phyloP scores from a whole-genome alignment of 2,329 filamentous ascomycete species.

The Aspergillus ustus region DNA sequence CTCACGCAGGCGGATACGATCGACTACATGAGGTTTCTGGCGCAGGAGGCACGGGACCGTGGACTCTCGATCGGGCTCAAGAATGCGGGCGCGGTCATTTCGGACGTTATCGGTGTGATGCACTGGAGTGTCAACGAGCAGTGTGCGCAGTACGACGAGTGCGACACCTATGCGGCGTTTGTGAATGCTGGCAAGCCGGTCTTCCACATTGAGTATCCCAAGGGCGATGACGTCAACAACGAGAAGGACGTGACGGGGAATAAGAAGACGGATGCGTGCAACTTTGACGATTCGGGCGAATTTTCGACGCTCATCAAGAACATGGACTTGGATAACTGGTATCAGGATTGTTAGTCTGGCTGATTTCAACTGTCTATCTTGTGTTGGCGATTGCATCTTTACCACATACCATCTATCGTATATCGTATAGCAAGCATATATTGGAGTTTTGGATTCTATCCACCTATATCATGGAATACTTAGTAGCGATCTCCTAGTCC shows the following conservation, averaged over 20 bases:
- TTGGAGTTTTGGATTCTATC: neutral
- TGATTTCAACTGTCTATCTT: neutral
- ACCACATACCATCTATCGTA: neutral
- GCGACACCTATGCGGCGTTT: conserved; percentile 62
- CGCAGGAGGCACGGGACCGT: conserved; percentile 56
- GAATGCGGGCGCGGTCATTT: conserved; percentile 67
- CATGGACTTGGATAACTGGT: conserved; percentile 67
- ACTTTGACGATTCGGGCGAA: conserved; percentile 49
- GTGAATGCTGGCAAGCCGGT: conserved; percentile 67
- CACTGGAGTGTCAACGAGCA: conserved; percentile 74
- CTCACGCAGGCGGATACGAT: conserved; percentile 63
- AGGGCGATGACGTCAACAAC: conserved; percentile 49
- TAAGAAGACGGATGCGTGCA: conserved; percentile 52
- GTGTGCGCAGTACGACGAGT: conserved; percentile 66
- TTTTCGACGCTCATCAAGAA: conserved; percentile 71
- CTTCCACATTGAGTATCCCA: conserved; percentile 74
- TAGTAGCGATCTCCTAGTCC: neutral
- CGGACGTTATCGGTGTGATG: conserved; percentile 54
- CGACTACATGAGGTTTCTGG: conserved; percentile 65
- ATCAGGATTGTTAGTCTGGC: conserved; percentile 55
- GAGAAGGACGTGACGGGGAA: conserved; percentile 36
- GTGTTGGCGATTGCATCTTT: neutral
- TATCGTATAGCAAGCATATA: neutral
- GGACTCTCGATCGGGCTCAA: conserved; percentile 70
- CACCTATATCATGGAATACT: neutral